Evolutionary conservation across 129 eudicot species (phyloP).

Genomic region (Flaveria brownii): DNA sequence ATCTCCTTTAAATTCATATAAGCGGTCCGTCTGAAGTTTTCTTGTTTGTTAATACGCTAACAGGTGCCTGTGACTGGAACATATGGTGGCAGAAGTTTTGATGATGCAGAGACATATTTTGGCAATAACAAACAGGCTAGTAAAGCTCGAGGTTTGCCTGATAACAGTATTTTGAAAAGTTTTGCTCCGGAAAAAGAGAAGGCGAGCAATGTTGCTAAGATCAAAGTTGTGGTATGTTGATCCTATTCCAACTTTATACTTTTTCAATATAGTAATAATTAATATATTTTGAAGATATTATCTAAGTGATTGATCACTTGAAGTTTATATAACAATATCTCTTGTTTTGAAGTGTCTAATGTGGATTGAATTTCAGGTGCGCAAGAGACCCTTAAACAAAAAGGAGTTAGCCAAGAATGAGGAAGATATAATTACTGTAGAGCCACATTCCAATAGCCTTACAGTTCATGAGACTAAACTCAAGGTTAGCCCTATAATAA

Average conservation of each 20-base stretch:
- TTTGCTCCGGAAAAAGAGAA: conserved; percentile 78
- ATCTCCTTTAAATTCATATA: neutral
- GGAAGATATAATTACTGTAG: conserved; percentile 77
- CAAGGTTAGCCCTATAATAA: conserved; percentile 54
- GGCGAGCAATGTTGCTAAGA: conserved; percentile 84
- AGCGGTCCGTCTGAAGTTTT: neutral
- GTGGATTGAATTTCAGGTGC: conserved; percentile 61
- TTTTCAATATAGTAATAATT: neutral
- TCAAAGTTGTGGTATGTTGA: conserved; percentile 92
- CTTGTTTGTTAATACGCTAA: conserved; percentile 5
- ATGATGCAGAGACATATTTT: conserved; percentile 65
- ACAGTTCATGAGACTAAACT: conserved; percentile 93
- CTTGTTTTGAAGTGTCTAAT: conserved; percentile 17
- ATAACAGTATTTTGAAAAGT: conserved; percentile 61
- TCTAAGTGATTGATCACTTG: conserved; percentile 1
- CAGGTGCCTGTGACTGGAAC: conserved; percentile 64
- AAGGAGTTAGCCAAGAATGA: conserved; percentile 91
- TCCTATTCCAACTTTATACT: conserved; percentile 11
- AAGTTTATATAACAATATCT: neutral
- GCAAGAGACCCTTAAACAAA: conserved; percentile 94
- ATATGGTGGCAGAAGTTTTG: conserved; percentile 71
- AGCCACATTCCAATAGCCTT: conserved; percentile 56
- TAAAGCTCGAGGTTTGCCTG: conserved; percentile 70
- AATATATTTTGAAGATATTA: neutral
- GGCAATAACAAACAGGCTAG: conserved; percentile 64